These are phyloP conservation scores for Penicillium waksmanii DNA, from an alignment of 495 filamentous ascomycete species.

Conservation along the genomic window DNA sequence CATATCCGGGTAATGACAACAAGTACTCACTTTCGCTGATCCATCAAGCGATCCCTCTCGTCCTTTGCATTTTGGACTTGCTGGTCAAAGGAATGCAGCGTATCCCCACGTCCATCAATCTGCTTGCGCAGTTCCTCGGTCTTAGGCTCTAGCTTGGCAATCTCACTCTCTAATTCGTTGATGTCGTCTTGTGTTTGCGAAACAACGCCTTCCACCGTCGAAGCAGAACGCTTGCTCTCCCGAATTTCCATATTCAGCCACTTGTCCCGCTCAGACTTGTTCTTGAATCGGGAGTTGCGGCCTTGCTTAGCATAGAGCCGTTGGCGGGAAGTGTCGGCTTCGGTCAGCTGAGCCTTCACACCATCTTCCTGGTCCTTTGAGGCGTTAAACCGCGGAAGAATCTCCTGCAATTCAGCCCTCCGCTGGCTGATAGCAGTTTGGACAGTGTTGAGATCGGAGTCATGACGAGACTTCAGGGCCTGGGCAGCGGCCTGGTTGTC, in stretches of 20 bases:
- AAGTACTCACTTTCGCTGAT: constrained; percentile 75
- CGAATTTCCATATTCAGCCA: constrained; percentile 81
- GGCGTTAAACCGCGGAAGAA: constrained; percentile 74
- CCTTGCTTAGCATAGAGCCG: constrained; percentile 93
- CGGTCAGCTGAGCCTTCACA: constrained; percentile 69
- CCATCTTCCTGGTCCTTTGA: constrained; percentile 72
- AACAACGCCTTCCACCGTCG: constrained; percentile 78
- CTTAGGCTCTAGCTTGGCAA: constrained; percentile 71
- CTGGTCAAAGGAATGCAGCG: constrained; percentile 68
- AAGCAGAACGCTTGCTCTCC: constrained; percentile 74
- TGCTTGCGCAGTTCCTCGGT: constrained; percentile 69
- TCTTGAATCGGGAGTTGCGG: constrained; percentile 84
- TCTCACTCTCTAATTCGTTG: constrained; percentile 68
- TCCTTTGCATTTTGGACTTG: constrained; percentile 81
- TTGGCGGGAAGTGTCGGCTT: constrained; percentile 74
- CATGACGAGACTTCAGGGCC: constrained; percentile 67
- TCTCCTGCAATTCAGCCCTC: constrained; percentile 71
- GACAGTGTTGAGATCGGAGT: constrained; percentile 73
- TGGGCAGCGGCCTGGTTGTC: constrained; percentile 82
- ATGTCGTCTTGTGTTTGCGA: constrained; percentile 87
- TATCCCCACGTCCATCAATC: constrained; percentile 77
- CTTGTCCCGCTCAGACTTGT: constrained; percentile 83
- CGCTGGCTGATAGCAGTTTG: constrained; percentile 73
- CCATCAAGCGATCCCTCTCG: constrained; percentile 73
- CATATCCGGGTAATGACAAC: not conserved